Evolutionary conservation across 106 monocot genomes (phyloP).

Genomic region (Phalaenopsis aphrodite): DNA sequence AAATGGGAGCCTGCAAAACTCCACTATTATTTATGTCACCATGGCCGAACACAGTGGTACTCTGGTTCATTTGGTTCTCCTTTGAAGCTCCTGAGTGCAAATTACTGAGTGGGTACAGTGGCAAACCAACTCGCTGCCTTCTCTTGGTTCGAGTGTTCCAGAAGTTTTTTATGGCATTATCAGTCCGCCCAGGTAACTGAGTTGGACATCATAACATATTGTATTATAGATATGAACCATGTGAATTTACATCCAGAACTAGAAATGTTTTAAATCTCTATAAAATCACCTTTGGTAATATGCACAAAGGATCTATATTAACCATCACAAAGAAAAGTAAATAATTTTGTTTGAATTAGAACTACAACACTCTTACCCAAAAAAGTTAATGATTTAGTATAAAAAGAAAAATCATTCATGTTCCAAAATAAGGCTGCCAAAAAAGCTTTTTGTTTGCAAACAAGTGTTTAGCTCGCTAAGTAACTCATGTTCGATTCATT

Average conservation of each 20-base stretch:
- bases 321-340: not conserved
- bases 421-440: too few species aligned
- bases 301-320: not conserved
- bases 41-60: constrained; percentile 4
- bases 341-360: not conserved
- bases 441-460: too few species aligned
- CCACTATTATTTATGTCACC: constrained; percentile 14
- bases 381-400: not conserved
- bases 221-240: not conserved
- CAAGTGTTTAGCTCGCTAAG: too few species aligned
- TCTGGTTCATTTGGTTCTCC: constrained; percentile 20
- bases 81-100: constrained; percentile 5
- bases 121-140: constrained; percentile 38
- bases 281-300: not conserved
- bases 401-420: too few species aligned
- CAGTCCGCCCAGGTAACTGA: constrained; percentile 74
- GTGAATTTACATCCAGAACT: not conserved
- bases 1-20: constrained; percentile 10
- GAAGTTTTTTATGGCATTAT: constrained; percentile 74
- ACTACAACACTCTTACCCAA: not conserved
- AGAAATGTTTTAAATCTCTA: not conserved
- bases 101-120: constrained; percentile 30
- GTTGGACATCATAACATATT: not conserved
- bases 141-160: constrained; percentile 68
- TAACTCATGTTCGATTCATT: too few species aligned